These are phyloP conservation scores for Rhamnella rubrinervis DNA, from an alignment of 331 rosid species.

Conservation along the genomic window DNA sequence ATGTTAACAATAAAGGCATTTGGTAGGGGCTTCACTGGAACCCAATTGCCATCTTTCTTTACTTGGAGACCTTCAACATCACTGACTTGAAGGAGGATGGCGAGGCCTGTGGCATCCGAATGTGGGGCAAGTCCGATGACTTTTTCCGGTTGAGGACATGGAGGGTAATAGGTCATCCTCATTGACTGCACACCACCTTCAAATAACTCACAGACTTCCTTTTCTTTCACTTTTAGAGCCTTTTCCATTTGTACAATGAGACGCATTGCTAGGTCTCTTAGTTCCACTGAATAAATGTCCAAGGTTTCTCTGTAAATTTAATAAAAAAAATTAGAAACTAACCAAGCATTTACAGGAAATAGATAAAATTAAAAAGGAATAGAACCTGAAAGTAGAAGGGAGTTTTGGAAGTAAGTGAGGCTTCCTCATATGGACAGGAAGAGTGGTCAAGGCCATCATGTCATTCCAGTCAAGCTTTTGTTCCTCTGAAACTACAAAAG, in stretches of 20 bases:
- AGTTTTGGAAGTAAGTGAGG: slow-evolving; percentile 24
- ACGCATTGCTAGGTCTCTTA: slow-evolving; percentile 13
- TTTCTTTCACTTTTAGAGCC: slow-evolving; percentile 16
- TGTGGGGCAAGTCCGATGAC: slow-evolving; percentile 27
- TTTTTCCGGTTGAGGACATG: slow-evolving; percentile 27
- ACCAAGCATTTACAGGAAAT: no score
- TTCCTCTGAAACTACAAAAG: slow-evolving; percentile 28
- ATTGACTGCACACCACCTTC: slow-evolving; percentile 13
- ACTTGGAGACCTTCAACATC: slow-evolving; percentile 36
- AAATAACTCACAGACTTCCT: slow-evolving; percentile 6
- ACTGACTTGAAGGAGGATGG: slow-evolving; percentile 27
- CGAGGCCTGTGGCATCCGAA: slow-evolving; percentile 15
- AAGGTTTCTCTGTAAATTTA: slow-evolving; percentile 20
- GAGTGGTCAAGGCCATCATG: slow-evolving; percentile 20
- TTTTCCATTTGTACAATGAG: slow-evolving; percentile 23
- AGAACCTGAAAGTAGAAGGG: slow-evolving; percentile 28
- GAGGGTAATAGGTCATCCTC: slow-evolving; percentile 35
- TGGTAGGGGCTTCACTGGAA: slow-evolving; percentile 29
- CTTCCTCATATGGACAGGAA: slow-evolving; percentile 21
- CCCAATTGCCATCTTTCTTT: slow-evolving; percentile 34
- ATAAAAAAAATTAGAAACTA: no score
- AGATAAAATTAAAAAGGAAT: no score
- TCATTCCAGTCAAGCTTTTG: slow-evolving; percentile 20
- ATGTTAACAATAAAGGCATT: slow-evolving; percentile 34
- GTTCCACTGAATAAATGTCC: slow-evolving; percentile 11